These are phyloP conservation scores for Pholiota molesta DNA, from an alignment of 768 basidiomycete genomes.

Conservation along the genomic window DNA sequence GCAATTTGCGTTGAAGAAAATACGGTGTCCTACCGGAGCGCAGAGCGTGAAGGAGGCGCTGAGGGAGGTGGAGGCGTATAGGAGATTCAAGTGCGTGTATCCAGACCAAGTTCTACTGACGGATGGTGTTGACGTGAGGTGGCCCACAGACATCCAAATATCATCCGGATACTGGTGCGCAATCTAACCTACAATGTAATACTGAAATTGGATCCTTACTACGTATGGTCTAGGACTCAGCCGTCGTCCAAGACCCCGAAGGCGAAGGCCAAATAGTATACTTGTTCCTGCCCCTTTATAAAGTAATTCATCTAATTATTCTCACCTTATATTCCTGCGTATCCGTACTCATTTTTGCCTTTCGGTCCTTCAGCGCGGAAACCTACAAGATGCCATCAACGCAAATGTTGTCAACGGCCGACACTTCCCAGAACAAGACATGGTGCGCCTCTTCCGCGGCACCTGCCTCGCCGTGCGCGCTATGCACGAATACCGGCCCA, in stretches of 20 bases:
- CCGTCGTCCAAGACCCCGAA: conserved; percentile 90
- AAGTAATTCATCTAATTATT: conserved; percentile 46
- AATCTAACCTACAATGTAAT: not conserved
- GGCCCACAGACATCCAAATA: conserved; percentile 76
- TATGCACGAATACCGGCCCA: conserved; percentile 86
- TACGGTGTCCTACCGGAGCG: conserved; percentile 86
- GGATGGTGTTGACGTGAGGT: conserved; percentile 3
- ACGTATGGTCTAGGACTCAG: conserved; percentile 76
- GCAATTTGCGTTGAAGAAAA: conserved; percentile 96
- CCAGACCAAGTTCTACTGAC: not conserved
- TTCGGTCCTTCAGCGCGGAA: conserved; percentile 63
- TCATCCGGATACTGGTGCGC: conserved; percentile 87
- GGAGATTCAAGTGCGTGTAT: conserved; percentile 82
- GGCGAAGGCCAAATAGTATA: conserved; percentile 96
- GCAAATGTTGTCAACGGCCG: conserved; percentile 80
- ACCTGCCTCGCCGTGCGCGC: conserved; percentile 93
- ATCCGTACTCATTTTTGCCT: not conserved
- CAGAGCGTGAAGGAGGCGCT: conserved; percentile 90
- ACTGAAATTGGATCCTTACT: conserved; percentile 1
- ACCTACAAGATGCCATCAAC: conserved; percentile 94
- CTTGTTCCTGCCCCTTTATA: conserved; percentile 93
- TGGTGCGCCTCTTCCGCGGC: conserved; percentile 89
- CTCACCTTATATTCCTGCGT: not conserved
- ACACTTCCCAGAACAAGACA: conserved; percentile 85
- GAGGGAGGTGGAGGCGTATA: conserved; percentile 91